Evolutionary conservation across 2,329 filamentous ascomycete genomes (phyloP), one percentile per base, ranked within the genome.

Genomic region (Zasmidium cellare): DNA sequence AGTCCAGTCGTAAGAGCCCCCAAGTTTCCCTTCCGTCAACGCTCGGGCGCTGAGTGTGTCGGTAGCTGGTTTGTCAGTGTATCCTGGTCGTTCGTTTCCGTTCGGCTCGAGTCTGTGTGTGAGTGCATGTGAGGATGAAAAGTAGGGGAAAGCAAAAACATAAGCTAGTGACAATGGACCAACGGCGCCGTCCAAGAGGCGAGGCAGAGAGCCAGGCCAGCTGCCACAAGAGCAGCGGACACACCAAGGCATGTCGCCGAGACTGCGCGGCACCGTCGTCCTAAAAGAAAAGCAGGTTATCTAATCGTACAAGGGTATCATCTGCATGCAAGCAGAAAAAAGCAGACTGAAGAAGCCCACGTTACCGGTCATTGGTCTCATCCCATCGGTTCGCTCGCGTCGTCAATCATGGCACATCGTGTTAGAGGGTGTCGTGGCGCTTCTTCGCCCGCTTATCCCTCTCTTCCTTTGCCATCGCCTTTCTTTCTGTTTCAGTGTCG

Each of bases 251-350:
- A 25, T 23, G 50, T 41, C 19, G 19, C 31, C 11, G 3, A 23
- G 20, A 38, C 18, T 20, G 7, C 19, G 23, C 48, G 46, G 53
- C 53, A 48, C 53, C 53, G 49, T 59, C 49, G 41, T 57, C 55
- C 53, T 51, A 28, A 49, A 41, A 56, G 31, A 23, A 35, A 45
- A 46, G 24, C 47, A 51, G 46, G 47, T 55, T 45, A 56, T 55
- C 51, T 60, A 60, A 54, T 60, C 51, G 58, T 60, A 60, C 58
- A 60, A 19, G 58, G 58, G 58, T 57, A 60, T 60, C 55, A 47
- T 60, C 51, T 46, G 35, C 54, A 28, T 44, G 51, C 35, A 50
- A 46, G 51, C 51, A 53, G 51, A 12, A 48, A 28, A 28, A 25
- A 55, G 41, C 47, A 57, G 11, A 48, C 16, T 38, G 25, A 46